Evolutionary conservation across 345 rosid genomes (phyloP), one percentile per base, ranked within the genome.

Genomic region (Cardamine occulta): DNA sequence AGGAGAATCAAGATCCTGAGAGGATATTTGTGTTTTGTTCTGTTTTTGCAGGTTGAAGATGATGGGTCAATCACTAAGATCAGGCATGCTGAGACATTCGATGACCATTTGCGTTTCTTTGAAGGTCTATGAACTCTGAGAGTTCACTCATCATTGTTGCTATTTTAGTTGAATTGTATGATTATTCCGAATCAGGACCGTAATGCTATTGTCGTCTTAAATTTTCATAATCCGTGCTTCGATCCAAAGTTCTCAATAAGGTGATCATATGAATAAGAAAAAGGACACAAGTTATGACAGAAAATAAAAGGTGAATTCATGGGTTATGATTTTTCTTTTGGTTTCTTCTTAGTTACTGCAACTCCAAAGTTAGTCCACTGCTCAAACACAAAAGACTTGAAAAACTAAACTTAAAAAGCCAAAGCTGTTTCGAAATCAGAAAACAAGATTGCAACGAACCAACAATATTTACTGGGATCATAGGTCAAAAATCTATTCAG

Each of bases 21-120:
- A 47, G 52, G n/a, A 45, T 12, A 37, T 21, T 60, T 61, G 2
- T 59, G 28, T 18, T 47, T 45, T 60, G 24, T 12, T 61, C 1
- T 37, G 66, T 37, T 21, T 6, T 73, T 53, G 66, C 58, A 94
- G 97, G 89, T 94, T 31, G 91, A 91, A 80, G 95, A 89, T 74
- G 96, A 91, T 83, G 96, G 96, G 26, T 85, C 88, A 0, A 83
- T 94, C 59, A 48, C 82, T 42, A 91, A 91, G 82, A 94, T 94
- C 66, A 85, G 97, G 51, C 98, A 86, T 3, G 96, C 82, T 3
- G 98, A 94, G 83, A 87, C 89, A 64, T 91, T 91, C 31, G 95
- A 94, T 48, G 97, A 87, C 77, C 93, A 91, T 80, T 55, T 91
- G 78, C 86, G 86, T 48, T 88, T 87, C 80, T 90, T 94, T 12